These are phyloP conservation scores for Euptelea pleiosperma DNA, from an alignment of 164 flowering plant species.

Conservation along the genomic window DNA sequence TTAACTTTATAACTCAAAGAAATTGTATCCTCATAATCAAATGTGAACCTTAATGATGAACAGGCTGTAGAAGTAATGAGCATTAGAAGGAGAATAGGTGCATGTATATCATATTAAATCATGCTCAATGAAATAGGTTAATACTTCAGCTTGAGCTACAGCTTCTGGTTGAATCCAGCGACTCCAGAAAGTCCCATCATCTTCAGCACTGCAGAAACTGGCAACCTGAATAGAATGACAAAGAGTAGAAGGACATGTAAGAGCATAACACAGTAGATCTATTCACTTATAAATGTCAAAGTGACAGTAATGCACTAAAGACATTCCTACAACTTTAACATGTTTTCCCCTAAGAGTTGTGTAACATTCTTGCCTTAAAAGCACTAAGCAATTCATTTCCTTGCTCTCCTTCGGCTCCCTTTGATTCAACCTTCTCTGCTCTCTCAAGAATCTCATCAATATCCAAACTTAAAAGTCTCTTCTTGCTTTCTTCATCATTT, in stretches of 20 bases:
- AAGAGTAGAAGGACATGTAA: not conserved
- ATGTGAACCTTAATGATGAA: not conserved
- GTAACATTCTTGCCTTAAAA: slow-evolving; percentile 69
- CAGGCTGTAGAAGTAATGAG: not conserved
- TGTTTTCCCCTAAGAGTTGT: not conserved
- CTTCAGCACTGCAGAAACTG: slow-evolving; percentile 80
- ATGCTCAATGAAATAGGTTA: slow-evolving; percentile 3
- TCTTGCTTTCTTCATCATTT: slow-evolving; percentile 94
- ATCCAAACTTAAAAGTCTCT: slow-evolving; percentile 81
- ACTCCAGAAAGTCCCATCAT: slow-evolving; percentile 96
- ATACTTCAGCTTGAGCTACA: slow-evolving; percentile 74
- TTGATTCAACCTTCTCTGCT: slow-evolving; percentile 97
- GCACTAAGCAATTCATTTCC: slow-evolving; percentile 83
- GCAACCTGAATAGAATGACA: slow-evolving; percentile 65
- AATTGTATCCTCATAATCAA: too few species aligned
- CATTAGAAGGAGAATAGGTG: not conserved
- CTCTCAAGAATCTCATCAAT: slow-evolving; percentile 99
- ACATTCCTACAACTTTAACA: not conserved
- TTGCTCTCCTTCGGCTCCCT: slow-evolving; percentile 55
- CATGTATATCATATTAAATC: not conserved
- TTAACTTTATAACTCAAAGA: too few species aligned
- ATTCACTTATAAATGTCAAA: not conserved
- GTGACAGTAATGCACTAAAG: not conserved
- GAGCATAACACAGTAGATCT: not conserved
- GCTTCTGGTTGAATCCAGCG: slow-evolving; percentile 98